Evolutionary conservation across 2,329 filamentous ascomycete genomes (phyloP).

Genomic region (Onygena corvina): DNA sequence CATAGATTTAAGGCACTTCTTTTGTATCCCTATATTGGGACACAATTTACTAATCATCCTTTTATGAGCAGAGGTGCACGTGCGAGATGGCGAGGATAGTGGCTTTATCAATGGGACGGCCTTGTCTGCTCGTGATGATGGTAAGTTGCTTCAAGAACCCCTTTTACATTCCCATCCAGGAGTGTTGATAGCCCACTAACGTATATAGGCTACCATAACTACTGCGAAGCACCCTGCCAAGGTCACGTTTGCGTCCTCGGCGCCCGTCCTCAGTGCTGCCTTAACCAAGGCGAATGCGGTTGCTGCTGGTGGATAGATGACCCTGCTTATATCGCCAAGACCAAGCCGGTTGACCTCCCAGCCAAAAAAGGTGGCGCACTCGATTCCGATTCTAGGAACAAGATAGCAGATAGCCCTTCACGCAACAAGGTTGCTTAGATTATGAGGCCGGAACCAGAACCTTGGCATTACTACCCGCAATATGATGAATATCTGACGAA

Average conservation of each 20-base stretch:
- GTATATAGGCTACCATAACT: neutral
- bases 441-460: no score
- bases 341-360: neutral
- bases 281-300: neutral
- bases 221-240: neutral
- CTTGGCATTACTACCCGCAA: no score
- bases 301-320: slow-evolving; percentile 1
- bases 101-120: neutral
- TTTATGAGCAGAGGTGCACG: neutral
- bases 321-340: neutral
- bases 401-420: neutral
- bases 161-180: neutral
- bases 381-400: neutral
- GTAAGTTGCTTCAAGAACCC: neutral
- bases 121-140: neutral
- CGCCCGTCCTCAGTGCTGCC: slow-evolving; percentile 1
- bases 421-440: no score
- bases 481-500: no score
- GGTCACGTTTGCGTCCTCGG: neutral
- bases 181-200: neutral
- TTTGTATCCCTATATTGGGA: no score
- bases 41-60: neutral
- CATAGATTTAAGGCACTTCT: no score
- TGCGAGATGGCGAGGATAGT: neutral
- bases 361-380: neutral